Base-by-base conservation (phyloP, 495 filamentous ascomycete species). In the Xylaria bambusicola region DNA sequence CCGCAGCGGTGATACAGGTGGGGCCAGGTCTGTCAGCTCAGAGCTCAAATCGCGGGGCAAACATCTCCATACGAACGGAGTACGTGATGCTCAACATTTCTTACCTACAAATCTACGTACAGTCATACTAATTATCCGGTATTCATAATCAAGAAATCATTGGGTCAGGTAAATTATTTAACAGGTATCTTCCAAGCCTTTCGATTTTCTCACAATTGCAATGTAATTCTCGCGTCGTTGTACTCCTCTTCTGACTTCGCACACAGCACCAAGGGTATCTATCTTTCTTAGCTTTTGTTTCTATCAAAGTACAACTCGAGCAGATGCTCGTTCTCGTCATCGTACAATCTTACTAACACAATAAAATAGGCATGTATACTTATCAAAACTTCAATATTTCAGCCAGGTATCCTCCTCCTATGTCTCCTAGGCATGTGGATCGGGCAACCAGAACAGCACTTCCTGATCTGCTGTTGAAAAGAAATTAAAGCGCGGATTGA, bases 401-500 rank as follows among this genome's bases (percentile, higher is more conserved):
- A n/a, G n/a, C n/a, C n/a, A n/a, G n/a, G n/a, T 23, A n/a, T 35
- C 8, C n/a, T 6, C 20, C 0, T n/a, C 20, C 1, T 2, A 12
- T 38, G 33, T 58, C 8, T 49, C 17, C 61, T 75, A 79, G 8
- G 65, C 72, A 69, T 90, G 81, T 54, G 80, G 76, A 75, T 92
- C 89, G 17, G 94, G 94, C 31, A 95, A 71, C 93, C 94, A 98
- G 59, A 98, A 91, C 46, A 94, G 75, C 56, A 93, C 78, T 61
- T 97, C 93, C 66, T 87, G 86, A 66, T 98, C 92, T 5, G 88
- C 95, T 40, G 86, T 92, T 15, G 89, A 92, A 61, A 97, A 77
- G 79, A 97, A 85, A 71, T 97, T 96, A 73, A 86, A 91, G 44
- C 91, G 81, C 6, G 91, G 95, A 73, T 96, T 98, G 69, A 89